Base-by-base conservation (phyloP, 805 yeast genomes). In the Cyberlindnera veronae region DNA sequence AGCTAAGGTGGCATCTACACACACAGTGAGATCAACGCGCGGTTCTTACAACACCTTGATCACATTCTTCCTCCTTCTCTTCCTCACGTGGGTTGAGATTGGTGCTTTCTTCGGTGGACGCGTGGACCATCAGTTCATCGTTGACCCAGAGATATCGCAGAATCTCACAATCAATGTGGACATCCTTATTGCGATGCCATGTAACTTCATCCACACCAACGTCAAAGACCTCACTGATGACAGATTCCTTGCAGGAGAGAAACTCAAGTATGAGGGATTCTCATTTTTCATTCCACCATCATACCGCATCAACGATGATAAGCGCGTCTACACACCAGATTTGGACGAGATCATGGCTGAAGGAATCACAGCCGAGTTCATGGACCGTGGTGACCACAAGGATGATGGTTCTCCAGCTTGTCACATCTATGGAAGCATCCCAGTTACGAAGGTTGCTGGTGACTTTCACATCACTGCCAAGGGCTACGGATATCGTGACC, bases 21-120 rank as follows among this genome's bases (percentile, higher is more conserved):
- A 87, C 54, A 73, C 81, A 33, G 83, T 84, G 34, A 68, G 87
- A 48, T 83, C 95, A 1, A 64, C 75, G 21, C 71, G 93, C 46
- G 96, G 96, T 26, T 90, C 93, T 5, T 58, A 76, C 14, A 76
- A 89, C 13, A 81, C 95, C 0, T 50, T 87, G 4, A 31, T 83
- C 34, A 79, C 89, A 13, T 68, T 74, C n/a, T 48, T 83, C 19
- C 69, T 74, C 42, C 74, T 84, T 14, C 53, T 87, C 13, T 76
- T 88, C 54, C 67, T 90, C 27, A 61, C 86, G 6, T 91, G 95
- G 86, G 76, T 86, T 12, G 95, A 90, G 57, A 63, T 89, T 21
- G 95, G 97, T 7, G 82, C 84, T 12, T 86, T 73, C 58, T 68
- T 90, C 41, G 95, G 93, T 39, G 97, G 97, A 3, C 73, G 72